A percentile compares a stretch with the other conserved stretches of the same genome.
These are phyloP conservation scores for Limonium bicolor DNA, from an alignment of 148 eudicot species.

Conservation along the genomic window DNA sequence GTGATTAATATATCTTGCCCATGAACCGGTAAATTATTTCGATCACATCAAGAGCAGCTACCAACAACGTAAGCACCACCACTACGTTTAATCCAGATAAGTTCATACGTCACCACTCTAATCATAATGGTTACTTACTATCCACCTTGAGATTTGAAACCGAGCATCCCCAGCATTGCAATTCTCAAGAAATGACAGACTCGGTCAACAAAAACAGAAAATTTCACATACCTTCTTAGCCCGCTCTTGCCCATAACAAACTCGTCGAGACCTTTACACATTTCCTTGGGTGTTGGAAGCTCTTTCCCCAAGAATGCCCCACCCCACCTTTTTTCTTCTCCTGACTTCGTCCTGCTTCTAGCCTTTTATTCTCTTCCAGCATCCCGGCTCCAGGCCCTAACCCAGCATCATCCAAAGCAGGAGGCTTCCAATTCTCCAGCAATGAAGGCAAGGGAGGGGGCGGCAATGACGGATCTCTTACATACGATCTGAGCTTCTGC, in stretches of 20 bases:
- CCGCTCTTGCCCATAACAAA: slow-evolving; percentile 79
- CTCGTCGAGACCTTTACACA: slow-evolving; percentile 46
- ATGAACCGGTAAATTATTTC: too few species aligned
- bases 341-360: slow-evolving; percentile 8
- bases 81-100: too few species aligned
- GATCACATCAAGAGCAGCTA: too few species aligned
- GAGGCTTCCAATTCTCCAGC: not conserved
- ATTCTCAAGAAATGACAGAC: not conserved
- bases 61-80: too few species aligned
- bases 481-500: slow-evolving; percentile 79
- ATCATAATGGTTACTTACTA: too few species aligned
- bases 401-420: too few species aligned
- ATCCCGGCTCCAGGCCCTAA: slow-evolving; percentile 5
- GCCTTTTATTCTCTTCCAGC: slow-evolving; percentile 5
- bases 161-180: not conserved
- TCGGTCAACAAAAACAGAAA: not conserved
- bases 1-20: too few species aligned
- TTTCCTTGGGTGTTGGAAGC: slow-evolving; percentile 77
- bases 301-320: slow-evolving; percentile 42
- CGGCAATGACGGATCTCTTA: slow-evolving; percentile 18
- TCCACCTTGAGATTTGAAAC: not conserved
- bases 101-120: too few species aligned
- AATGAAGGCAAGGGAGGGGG: not conserved
- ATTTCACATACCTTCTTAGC: slow-evolving; percentile 58
- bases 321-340: slow-evolving; percentile 22